Percentiles rank a stretch among this genome's conserved stretches.
phyloP scores from a whole-genome alignment of 768 basidiomycete genomes.

The Hydnomerulius pinastri region DNA sequence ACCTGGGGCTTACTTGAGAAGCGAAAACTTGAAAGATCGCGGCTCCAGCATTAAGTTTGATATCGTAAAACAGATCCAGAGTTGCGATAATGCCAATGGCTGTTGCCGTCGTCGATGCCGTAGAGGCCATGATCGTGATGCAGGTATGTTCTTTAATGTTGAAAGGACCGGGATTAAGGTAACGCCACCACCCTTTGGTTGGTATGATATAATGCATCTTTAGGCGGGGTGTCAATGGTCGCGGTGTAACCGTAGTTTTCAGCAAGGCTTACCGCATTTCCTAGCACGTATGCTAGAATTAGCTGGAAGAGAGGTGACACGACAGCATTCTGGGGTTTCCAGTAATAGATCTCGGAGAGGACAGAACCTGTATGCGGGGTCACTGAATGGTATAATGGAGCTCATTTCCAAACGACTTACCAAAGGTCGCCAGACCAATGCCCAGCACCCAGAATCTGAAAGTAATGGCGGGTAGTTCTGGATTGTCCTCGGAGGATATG shows the following conservation, averaged over 20 bases:
- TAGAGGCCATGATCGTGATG: slow-evolving; percentile 64
- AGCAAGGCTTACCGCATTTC: slow-evolving; percentile 51
- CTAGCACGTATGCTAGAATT: slow-evolving; percentile 57
- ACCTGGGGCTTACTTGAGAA: slow-evolving; percentile 30
- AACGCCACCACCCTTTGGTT: slow-evolving; percentile 40
- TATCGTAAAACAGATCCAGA: slow-evolving; percentile 55
- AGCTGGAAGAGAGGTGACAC: slow-evolving; percentile 58
- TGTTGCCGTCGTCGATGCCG: slow-evolving; percentile 57
- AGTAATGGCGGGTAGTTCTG: slow-evolving; percentile 48
- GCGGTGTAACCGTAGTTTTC: too few relatives aligned
- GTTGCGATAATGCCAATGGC: slow-evolving; percentile 64
- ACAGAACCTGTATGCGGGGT: slow-evolving; percentile 41
- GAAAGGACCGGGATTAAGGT: slow-evolving; percentile 64
- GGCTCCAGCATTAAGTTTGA: slow-evolving; percentile 47
- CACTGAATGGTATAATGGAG: slow-evolving; percentile 9
- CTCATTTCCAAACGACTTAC: too few relatives aligned
- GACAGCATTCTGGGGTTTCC: slow-evolving; percentile 48
- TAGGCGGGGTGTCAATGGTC: too few relatives aligned
- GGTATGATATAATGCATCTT: slow-evolving; percentile 17
- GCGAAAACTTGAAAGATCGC: slow-evolving; percentile 61
- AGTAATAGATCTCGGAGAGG: slow-evolving; percentile 37
- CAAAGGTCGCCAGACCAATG: slow-evolving; percentile 49
- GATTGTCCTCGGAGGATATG: slow-evolving; percentile 51
- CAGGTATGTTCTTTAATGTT: slow-evolving; percentile 65
- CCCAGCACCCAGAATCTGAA: slow-evolving; percentile 52